These are phyloP conservation scores for Termitomyces sp. DNA, from an alignment of 768 basidiomycete genomes.

Conservation along the genomic window DNA sequence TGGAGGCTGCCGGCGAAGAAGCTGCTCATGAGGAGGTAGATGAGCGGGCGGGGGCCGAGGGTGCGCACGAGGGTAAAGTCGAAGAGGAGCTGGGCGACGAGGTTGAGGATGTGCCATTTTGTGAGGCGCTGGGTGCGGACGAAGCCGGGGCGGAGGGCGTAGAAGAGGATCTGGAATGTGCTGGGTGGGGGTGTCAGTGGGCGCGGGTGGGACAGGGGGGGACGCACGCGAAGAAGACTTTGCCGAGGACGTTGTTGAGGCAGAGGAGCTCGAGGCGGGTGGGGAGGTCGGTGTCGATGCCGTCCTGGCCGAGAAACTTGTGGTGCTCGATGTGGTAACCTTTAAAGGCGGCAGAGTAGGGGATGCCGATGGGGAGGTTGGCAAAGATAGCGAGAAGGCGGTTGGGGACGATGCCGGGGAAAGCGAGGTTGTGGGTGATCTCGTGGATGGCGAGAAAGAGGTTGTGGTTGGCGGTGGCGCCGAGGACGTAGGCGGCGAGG, in stretches of 20 bases:
- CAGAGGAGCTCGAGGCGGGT: constrained; percentile 78
- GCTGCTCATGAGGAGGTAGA: constrained; percentile 83
- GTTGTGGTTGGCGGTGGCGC: constrained; percentile 97
- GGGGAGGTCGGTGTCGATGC: constrained; percentile 93
- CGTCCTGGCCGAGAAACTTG: constrained; percentile 93
- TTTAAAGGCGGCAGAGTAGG: constrained; percentile 96
- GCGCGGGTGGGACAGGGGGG: neutral
- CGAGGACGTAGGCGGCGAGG: constrained; percentile 74
- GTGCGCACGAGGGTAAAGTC: constrained; percentile 57
- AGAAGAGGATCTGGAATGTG: constrained; percentile 97
- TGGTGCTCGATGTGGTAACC: constrained; percentile 96
- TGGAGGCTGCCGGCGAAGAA: constrained; percentile 97
- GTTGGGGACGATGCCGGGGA: constrained; percentile 75
- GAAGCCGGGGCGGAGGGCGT: constrained; percentile 92
- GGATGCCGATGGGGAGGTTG: constrained; percentile 91
- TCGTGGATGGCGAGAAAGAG: constrained; percentile 98
- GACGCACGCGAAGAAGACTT: constrained; percentile 94
- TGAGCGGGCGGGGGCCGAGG: constrained; percentile 42
- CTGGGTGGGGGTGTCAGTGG: constrained; percentile 33
- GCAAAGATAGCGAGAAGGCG: constrained; percentile 86
- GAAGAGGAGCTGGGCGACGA: constrained; percentile 62
- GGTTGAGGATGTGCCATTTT: constrained; percentile 80
- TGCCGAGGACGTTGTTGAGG: constrained; percentile 93
- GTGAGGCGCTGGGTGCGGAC: constrained; percentile 80
- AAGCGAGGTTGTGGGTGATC: constrained; percentile 96